These are phyloP conservation scores for Beverwykella pulmonaria DNA, from an alignment of 495 filamentous ascomycete species.

Conservation along the genomic window DNA sequence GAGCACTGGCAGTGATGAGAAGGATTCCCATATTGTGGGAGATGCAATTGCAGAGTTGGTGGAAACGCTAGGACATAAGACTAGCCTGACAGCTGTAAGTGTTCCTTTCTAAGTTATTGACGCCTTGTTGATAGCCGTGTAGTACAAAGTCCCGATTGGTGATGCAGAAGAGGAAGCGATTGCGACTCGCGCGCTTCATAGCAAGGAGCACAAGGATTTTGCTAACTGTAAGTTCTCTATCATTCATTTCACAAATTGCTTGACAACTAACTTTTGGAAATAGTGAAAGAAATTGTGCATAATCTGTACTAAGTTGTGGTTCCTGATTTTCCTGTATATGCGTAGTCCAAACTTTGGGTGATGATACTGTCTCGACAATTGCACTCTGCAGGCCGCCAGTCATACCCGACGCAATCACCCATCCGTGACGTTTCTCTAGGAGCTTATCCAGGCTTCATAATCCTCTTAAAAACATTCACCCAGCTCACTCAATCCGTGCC, in stretches of 20 bases:
- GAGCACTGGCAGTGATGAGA: constrained; percentile 31
- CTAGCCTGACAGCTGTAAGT: constrained; percentile 31
- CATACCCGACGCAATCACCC: not conserved
- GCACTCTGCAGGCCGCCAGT: not conserved
- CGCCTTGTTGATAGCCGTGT: not conserved
- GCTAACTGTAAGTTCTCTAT: constrained; percentile 20
- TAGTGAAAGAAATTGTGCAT: constrained; percentile 35
- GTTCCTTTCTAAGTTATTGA: not conserved
- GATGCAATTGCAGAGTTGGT: constrained; percentile 36
- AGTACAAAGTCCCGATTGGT: constrained; percentile 35
- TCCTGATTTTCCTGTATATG: not conserved
- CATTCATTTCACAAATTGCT: not conserved
- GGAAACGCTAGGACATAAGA: constrained; percentile 35
- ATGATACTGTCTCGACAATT: not conserved
- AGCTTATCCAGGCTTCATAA: not conserved
- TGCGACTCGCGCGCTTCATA: constrained; percentile 30
- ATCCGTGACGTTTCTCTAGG: not conserved
- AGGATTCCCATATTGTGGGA: constrained; percentile 34
- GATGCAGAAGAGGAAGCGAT: constrained; percentile 37
- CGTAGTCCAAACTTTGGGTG: not conserved
- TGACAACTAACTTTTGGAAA: not conserved
- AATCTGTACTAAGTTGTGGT: constrained; percentile 17
- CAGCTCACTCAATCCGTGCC: not conserved
- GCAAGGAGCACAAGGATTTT: constrained; percentile 37
- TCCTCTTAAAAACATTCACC: not conserved